Percentiles rank a stretch among this genome's conserved stretches.
Conservation (phyloP, 805 yeast genomes). For the Brettanomyces custersianus region DNA sequence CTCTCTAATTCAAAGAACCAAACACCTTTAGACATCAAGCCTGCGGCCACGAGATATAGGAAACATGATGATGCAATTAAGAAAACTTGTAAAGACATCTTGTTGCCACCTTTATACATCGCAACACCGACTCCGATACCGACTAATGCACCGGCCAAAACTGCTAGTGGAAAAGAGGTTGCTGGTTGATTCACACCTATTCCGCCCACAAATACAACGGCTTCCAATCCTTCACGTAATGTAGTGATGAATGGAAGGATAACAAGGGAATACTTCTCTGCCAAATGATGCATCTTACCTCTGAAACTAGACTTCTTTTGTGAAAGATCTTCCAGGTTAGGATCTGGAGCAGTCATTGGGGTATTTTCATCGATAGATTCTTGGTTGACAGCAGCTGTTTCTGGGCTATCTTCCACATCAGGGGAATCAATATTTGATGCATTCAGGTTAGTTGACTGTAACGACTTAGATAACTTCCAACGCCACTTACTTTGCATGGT, state of each 20-base stretch:
- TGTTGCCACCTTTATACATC: slow-evolving; percentile 72
- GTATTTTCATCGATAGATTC: neutral
- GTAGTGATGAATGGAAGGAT: slow-evolving; percentile 80
- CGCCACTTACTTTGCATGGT: slow-evolving; percentile 79
- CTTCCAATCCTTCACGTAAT: slow-evolving; percentile 83
- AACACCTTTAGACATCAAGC: slow-evolving; percentile 75
- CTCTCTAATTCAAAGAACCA: slow-evolving; percentile 83
- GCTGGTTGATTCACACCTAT: slow-evolving; percentile 68
- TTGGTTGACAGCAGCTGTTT: neutral
- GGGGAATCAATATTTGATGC: neutral
- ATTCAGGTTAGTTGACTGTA: slow-evolving; percentile 8
- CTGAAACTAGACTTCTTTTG: slow-evolving; percentile 6
- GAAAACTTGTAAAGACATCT: slow-evolving; percentile 66
- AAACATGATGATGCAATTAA: slow-evolving; percentile 70
- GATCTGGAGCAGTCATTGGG: neutral
- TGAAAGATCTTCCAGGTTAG: slow-evolving; percentile 6
- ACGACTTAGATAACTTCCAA: slow-evolving; percentile 32
- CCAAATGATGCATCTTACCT: slow-evolving; percentile 25
- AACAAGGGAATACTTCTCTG: slow-evolving; percentile 58
- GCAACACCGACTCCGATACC: slow-evolving; percentile 59
- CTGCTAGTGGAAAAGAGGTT: slow-evolving; percentile 56
- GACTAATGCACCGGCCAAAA: slow-evolving; percentile 43
- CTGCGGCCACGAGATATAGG: slow-evolving; percentile 78
- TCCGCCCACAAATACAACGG: slow-evolving; percentile 87
- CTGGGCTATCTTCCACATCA: neutral